Evolutionary conservation across 129 eudicot species (phyloP).

Genomic region (Solidago caesia): DNA sequence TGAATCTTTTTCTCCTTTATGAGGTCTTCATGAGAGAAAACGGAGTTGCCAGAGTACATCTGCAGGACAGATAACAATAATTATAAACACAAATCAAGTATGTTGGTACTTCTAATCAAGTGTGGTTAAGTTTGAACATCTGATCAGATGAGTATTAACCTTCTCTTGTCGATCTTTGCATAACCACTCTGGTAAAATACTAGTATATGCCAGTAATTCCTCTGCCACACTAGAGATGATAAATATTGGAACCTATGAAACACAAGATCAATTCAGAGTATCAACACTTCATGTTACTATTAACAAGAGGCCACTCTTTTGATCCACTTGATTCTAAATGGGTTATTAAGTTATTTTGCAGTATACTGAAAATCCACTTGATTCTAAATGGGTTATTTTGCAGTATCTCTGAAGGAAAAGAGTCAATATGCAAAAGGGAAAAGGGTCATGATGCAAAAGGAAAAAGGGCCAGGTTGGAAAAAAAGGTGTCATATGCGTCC

Average conservation of each 20-base stretch:
- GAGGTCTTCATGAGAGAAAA: slow-evolving; percentile 70
- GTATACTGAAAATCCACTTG: background rate
- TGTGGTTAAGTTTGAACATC: slow-evolving; percentile 3
- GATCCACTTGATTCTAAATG: background rate
- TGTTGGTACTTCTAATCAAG: background rate
- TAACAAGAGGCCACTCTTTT: background rate
- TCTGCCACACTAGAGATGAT: slow-evolving; percentile 80
- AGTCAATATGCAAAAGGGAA: background rate
- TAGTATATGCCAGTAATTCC: slow-evolving; percentile 63
- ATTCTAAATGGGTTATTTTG: background rate
- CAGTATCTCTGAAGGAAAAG: background rate
- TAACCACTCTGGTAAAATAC: slow-evolving; percentile 86
- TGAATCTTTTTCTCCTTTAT: slow-evolving; percentile 66
- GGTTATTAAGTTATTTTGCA: background rate
- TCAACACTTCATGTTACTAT: background rate
- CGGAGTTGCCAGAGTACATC: slow-evolving; percentile 70
- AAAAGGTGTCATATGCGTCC: background rate
- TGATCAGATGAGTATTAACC: slow-evolving; percentile 35
- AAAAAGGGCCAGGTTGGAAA: background rate
- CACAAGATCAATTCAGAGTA: background rate
- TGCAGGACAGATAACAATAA: slow-evolving; percentile 28
- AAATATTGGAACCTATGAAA: slow-evolving; percentile 71
- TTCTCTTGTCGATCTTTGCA: slow-evolving; percentile 65
- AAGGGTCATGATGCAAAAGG: background rate
- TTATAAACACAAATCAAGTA: slow-evolving; percentile 7